Base-by-base conservation (phyloP, 495 filamentous ascomycete species). In the Podospora didyma region DNA sequence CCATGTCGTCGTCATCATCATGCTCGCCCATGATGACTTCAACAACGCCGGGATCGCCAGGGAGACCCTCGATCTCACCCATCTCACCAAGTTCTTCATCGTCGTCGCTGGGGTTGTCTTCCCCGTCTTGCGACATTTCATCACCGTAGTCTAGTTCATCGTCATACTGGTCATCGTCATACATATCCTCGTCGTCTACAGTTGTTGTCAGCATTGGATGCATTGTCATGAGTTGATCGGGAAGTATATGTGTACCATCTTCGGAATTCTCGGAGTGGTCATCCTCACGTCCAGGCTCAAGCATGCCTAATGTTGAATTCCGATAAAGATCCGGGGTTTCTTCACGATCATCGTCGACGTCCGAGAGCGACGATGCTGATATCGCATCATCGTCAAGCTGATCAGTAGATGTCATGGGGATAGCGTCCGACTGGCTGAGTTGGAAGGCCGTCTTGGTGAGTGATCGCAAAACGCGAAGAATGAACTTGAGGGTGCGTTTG, bases 241-340 rank as follows among this genome's bases (percentile, higher is more conserved):
- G 14, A 60, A 12, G 21, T 26, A 19, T 26, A 42, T 48, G 56
- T 64, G 49, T 73, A 78, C 75, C 83, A 61, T 91, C 90, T 52
- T 87, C 79, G 14, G 75, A 82, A 51, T 82, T 83, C 53, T 85
- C 85, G 6, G 86, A 89, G 56, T 86, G 88, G 51, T 89, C 87
- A 54, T 90, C 87, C 59, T 90, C 87, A 59, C 89, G 81, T 57
- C 84, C 82, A 58, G 88, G 89, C 66, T 97, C 94, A 56, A 96
- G 84, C 84, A 99, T 92, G 37, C 95, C 95, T 31, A 99, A 79
- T 4, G 95, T 90, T 3, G 94, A 97, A 66, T 97, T 96, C 41
- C 94, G 86, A 73, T 96, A 97, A 7, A 99, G 82, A 75, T 99
- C 95, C 20, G 94, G 94, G 7, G 95, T 97, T 67, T 97, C 93